Conservation (phyloP, 2,329 filamentous ascomycete species). For the Botryotinia calthae region DNA sequence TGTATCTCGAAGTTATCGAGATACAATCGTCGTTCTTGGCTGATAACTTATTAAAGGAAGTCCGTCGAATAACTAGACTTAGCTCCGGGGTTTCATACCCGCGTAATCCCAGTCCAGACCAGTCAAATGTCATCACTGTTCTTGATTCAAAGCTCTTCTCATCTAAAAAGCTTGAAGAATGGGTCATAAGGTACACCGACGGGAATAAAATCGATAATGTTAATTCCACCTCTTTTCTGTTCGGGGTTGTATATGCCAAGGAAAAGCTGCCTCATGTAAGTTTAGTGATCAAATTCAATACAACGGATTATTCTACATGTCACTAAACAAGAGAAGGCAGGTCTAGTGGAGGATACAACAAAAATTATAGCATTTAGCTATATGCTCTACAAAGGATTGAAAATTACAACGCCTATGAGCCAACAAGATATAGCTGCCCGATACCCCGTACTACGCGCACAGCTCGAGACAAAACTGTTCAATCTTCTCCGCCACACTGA, state of each 20-base stretch:
- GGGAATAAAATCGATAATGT: slow-evolving; percentile 24
- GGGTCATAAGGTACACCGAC: slow-evolving; percentile 32
- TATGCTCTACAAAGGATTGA: slow-evolving; percentile 32
- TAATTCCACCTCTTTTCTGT: slow-evolving; percentile 22
- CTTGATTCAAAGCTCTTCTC: slow-evolving; percentile 7
- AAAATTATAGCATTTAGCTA: slow-evolving; percentile 23
- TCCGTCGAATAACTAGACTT: not conserved
- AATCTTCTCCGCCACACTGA: slow-evolving; percentile 29
- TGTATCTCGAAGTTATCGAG: slow-evolving; percentile 23
- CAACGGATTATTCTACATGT: not conserved
- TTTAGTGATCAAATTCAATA: not conserved
- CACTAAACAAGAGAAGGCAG: slow-evolving; percentile 9
- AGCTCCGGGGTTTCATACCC: not conserved
- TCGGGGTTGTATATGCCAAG: slow-evolving; percentile 32
- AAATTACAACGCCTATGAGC: not conserved
- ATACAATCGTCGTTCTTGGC: slow-evolving; percentile 21
- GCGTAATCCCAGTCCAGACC: not conserved
- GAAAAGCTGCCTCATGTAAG: slow-evolving; percentile 30
- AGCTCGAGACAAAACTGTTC: slow-evolving; percentile 35
- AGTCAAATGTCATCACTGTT: not conserved
- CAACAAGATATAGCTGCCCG: not conserved
- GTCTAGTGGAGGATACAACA: slow-evolving; percentile 14
- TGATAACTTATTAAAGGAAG: slow-evolving; percentile 15
- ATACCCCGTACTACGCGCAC: slow-evolving; percentile 25
- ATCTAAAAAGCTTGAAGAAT: slow-evolving; percentile 28